Conservation (phyloP, 768 basidiomycete genomes). For the Termitomyces sp. region DNA sequence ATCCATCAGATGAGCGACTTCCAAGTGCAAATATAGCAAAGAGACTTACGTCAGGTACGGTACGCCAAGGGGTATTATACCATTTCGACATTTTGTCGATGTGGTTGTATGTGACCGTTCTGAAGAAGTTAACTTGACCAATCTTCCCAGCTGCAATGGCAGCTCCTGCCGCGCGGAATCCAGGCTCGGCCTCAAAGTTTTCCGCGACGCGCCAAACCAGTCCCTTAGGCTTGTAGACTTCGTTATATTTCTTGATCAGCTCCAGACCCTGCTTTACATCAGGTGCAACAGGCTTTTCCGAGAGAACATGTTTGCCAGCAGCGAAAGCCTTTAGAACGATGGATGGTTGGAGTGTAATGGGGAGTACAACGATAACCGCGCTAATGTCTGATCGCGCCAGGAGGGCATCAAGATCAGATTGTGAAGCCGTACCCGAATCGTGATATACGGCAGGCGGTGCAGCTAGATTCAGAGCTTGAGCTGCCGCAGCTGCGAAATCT, state of each 20-base stretch:
- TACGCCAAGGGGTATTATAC: slow-evolving; percentile 84
- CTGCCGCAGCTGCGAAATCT: slow-evolving; percentile 48
- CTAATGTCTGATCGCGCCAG: slow-evolving; percentile 66
- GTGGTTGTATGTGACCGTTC: slow-evolving; percentile 45
- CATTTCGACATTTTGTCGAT: slow-evolving; percentile 66
- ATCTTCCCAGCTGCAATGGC: slow-evolving; percentile 59
- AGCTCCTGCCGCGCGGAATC: slow-evolving; percentile 41
- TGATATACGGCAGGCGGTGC: slow-evolving; percentile 49
- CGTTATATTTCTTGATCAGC: slow-evolving; percentile 66
- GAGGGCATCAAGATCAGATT: slow-evolving; percentile 52
- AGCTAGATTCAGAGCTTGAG: slow-evolving; percentile 33
- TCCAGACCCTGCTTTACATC: slow-evolving; percentile 61
- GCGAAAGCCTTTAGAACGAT: slow-evolving; percentile 60
- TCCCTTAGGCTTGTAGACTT: slow-evolving; percentile 60
- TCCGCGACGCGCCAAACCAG: slow-evolving; percentile 81
- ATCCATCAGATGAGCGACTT: not conserved
- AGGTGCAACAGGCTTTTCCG: slow-evolving; percentile 83
- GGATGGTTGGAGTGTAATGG: slow-evolving; percentile 70
- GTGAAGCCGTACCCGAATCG: slow-evolving; percentile 37
- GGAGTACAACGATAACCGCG: slow-evolving; percentile 73
- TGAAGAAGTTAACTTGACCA: slow-evolving; percentile 70
- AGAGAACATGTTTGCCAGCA: slow-evolving; percentile 85
- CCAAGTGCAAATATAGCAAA: slow-evolving; percentile 21
- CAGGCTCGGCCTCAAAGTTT: slow-evolving; percentile 71
- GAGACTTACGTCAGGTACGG: slow-evolving; percentile 62